Base-by-base conservation (phyloP, 2,329 filamentous ascomycete species). In the Acephala macrosclerotiorum region DNA sequence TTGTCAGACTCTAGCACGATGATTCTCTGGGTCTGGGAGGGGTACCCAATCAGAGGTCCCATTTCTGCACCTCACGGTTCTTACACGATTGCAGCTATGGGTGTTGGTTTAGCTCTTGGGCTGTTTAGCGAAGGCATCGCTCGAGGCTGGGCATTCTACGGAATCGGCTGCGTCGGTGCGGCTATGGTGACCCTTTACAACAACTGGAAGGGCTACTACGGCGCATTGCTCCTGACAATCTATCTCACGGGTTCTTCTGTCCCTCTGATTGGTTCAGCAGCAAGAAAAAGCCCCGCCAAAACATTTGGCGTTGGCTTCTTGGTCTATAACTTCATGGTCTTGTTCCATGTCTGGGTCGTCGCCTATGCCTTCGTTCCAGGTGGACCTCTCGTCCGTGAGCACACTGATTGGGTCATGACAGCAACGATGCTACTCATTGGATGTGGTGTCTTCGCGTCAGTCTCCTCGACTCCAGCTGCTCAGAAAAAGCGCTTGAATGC, bases 311-410 rank as follows among this genome's bases (percentile, higher is more conserved):
- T 96, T 16, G 95, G 92, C 3, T 97, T 97, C 81, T 80, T 97
- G 60, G 79, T 97, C 58, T 99, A 98, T 83, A 97, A 98, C 79
- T 85, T 98, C 74, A 81, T 98, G 81, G 90, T 97, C 4, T 86
- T 99, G n/a, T 97, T 97, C 83, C 95, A 98, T 76, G 94, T 97
- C 63, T 99, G 96, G 96, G 92, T 97, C 40, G 96, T 99, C 12
- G 96, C 96, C 1, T 99, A 99, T 75, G 96, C 96, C 14, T 99
- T 99, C 73, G 96, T 99, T 2, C 96, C 96, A 1, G 96, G 96
- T 60, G 96, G 96, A 1, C 93, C 93, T 2, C 85, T 97, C 0
- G 92, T 99, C 51, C 90, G 96, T 53, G 96, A 99, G 78, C 94
- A 90, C 75, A 99, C 94, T 1, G 95, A 98, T 77, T 97, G 94